phyloP scores from a whole-genome alignment of 495 filamentous ascomycete species.

The Pyrenula massariospora region DNA sequence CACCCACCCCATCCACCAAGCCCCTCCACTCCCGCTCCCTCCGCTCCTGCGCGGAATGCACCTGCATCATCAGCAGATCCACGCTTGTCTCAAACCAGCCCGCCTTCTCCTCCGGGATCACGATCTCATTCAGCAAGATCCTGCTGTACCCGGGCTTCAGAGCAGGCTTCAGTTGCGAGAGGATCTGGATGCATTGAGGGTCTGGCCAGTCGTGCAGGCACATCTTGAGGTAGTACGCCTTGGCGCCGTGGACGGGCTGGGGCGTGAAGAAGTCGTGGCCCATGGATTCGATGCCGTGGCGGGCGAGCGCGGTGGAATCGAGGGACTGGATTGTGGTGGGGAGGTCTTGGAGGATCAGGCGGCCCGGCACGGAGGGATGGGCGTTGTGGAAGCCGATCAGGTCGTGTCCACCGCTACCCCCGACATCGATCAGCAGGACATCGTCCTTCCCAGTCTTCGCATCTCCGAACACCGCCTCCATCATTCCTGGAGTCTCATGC shows the following conservation, averaged over 20 bases:
- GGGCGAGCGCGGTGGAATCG: slow-evolving; percentile 14
- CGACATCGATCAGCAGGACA: slow-evolving; percentile 43
- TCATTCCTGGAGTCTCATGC: slow-evolving; percentile 35
- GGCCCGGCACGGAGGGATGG: slow-evolving; percentile 19
- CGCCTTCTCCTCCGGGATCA: slow-evolving; percentile 31
- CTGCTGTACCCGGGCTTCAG: slow-evolving; percentile 35
- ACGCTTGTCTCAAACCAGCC: slow-evolving; percentile 25
- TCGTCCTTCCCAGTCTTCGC: slow-evolving; percentile 8
- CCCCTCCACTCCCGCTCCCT: slow-evolving; percentile 14
- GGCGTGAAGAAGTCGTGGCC: slow-evolving; percentile 38
- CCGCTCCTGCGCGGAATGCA: slow-evolving; percentile 23
- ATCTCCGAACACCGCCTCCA: slow-evolving; percentile 16
- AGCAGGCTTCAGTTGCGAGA: slow-evolving; percentile 32
- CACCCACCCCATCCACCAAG: slow-evolving; percentile 37
- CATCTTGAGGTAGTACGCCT: slow-evolving; percentile 24
- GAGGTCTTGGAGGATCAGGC: slow-evolving; percentile 37
- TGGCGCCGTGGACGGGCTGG: slow-evolving; percentile 32
- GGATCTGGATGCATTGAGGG: slow-evolving; percentile 25
- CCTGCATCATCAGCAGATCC: slow-evolving; percentile 35
- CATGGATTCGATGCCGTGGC: slow-evolving; percentile 15
- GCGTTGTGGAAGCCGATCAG: slow-evolving; percentile 23
- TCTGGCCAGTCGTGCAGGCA: slow-evolving; percentile 43
- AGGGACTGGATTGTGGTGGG: slow-evolving; percentile 19
- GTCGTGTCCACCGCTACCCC: slow-evolving; percentile 38
- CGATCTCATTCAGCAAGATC: slow-evolving; percentile 41